phyloP scores from a whole-genome alignment of 495 filamentous ascomycete genomes.

The Darksidea phi region DNA sequence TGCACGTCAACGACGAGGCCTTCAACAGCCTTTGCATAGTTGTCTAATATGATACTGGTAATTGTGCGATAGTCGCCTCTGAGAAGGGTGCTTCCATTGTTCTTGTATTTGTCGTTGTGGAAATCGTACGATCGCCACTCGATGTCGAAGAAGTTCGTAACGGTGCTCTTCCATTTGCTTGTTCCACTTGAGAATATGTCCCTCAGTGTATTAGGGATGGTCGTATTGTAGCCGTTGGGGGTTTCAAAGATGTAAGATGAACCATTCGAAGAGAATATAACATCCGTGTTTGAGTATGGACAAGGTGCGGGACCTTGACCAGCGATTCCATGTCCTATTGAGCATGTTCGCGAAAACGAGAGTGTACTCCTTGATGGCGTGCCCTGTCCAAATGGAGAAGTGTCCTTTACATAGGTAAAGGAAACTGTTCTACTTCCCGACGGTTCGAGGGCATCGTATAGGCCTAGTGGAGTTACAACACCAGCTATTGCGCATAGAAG shows the following conservation, averaged over 20 bases:
- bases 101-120: slow-evolving; percentile 22
- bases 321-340: slow-evolving; percentile 34
- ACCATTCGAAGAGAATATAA: no score
- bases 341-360: no score
- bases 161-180: no score
- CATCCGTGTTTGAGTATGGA: no score
- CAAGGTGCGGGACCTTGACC: slow-evolving; percentile 45
- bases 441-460: slow-evolving; percentile 33
- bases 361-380: slow-evolving; percentile 16
- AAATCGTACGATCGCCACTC: slow-evolving; percentile 14
- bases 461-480: slow-evolving; percentile 42
- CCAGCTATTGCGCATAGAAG: slow-evolving; percentile 28
- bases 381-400: slow-evolving; percentile 26
- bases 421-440: background rate
- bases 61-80: slow-evolving; percentile 33
- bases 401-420: slow-evolving; percentile 22
- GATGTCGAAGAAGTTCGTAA: no score
- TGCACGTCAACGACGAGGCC: slow-evolving; percentile 48
- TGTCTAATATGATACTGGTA: slow-evolving; percentile 39
- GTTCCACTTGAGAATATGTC: no score
- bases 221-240: no score
- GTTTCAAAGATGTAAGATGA: no score
- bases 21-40: slow-evolving; percentile 42
- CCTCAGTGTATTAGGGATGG: no score
- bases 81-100: background rate